phyloP scores from a whole-genome alignment of 495 filamentous ascomycete species.

The Peziza echinospora region DNA sequence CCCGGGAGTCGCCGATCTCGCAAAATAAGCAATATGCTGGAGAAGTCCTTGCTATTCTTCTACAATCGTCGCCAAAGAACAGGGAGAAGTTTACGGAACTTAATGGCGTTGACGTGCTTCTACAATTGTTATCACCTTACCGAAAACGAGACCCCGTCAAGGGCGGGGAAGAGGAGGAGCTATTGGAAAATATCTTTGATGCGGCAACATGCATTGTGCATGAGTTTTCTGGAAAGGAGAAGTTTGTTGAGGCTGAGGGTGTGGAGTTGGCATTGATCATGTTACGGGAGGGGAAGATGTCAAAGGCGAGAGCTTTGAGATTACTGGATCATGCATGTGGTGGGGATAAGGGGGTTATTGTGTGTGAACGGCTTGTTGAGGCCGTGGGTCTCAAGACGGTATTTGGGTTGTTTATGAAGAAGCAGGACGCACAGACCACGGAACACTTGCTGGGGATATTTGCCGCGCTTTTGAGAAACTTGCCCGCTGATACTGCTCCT shows the following conservation, averaged over 20 bases:
- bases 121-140: slow-evolving; percentile 74
- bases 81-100: slow-evolving; percentile 38
- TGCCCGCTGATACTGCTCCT: slow-evolving; percentile 58
- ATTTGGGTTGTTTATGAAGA: slow-evolving; percentile 82
- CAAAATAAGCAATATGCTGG: slow-evolving; percentile 96
- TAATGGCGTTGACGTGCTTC: slow-evolving; percentile 55
- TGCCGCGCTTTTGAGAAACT: slow-evolving; percentile 52
- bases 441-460: slow-evolving; percentile 87
- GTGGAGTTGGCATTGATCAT: slow-evolving; percentile 82
- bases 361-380: slow-evolving; percentile 59
- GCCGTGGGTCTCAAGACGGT: slow-evolving; percentile 64
- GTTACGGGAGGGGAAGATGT: slow-evolving; percentile 61
- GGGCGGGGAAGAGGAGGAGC: slow-evolving; percentile 81
- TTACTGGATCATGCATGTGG: slow-evolving; percentile 65
- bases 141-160: slow-evolving; percentile 70
- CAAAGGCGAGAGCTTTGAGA: slow-evolving; percentile 52
- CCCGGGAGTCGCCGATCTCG: slow-evolving; percentile 34
- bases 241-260: slow-evolving; percentile 77
- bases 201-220: slow-evolving; percentile 59
- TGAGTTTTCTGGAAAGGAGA: slow-evolving; percentile 49
- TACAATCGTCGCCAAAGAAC: slow-evolving; percentile 46
- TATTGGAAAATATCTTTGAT: slow-evolving; percentile 81
- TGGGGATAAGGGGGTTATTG: slow-evolving; percentile 29
- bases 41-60: slow-evolving; percentile 71
- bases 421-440: slow-evolving; percentile 43